Base-by-base conservation (phyloP, 2,329 filamentous ascomycete species). In the Fusarium sororula region DNA sequence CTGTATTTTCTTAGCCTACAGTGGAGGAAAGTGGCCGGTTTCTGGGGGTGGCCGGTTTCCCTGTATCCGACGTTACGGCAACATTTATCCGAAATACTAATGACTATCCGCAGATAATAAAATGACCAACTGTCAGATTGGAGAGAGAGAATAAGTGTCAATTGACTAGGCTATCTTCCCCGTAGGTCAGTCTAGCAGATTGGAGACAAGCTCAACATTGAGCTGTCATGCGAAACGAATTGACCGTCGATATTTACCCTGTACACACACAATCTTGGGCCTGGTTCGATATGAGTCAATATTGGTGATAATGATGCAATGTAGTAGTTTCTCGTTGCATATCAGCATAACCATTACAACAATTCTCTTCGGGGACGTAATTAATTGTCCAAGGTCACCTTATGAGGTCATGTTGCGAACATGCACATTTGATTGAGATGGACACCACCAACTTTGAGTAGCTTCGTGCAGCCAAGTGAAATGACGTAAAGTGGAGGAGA, bases 401-500 rank as follows among this genome's bases (percentile, higher is more conserved):
- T n/a, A 55, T 66, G 63, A 57, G n/a, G 28, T 45, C 38, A 66
- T 44, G 26, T 7, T 20, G 6, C 20, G 6, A 18, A 6, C 26
- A 22, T 28, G 12, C 45, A 28, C 13, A 5, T 9, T 32, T 20
- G 5, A 18, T 17, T 4, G 11, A 32, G 15, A n/a, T n/a, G 10
- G 42, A 44, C 26, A 44, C 20, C 32, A 41, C 18, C n/a, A 30
- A 39, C 13, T 48, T 41, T n/a, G 24, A 17, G 48, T 61, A 38
- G 38, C 58, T 61, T 42, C 28, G 14, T 20, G 20, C 24, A 57
- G 38, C 58, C n/a, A 26, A 37, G 26, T 13, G 32, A 50, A 15
- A 69, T 69, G 65, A 63, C 65, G 65, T 30, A 37, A 64, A 55
- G 55, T 50, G 32, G 55, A 69, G 57, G 24, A 32, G 20, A 22